Percentiles rank a stretch among this genome's conserved stretches.
Conservation (phyloP, 352 stramenopile species). For the Saprolegnia diclina region DNA sequence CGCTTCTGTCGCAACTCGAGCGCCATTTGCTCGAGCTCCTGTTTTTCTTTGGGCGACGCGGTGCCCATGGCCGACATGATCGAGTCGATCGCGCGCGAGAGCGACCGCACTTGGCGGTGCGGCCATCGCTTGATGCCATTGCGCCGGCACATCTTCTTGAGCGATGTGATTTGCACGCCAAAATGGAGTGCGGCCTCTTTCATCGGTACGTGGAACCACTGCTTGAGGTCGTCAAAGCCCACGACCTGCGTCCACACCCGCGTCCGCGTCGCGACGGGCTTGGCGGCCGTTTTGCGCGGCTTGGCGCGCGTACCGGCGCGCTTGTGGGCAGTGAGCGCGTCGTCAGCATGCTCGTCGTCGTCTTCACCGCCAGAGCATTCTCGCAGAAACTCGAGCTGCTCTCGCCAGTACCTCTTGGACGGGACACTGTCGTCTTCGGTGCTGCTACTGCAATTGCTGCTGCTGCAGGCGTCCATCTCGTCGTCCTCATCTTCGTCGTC, state of each 20-base stretch:
- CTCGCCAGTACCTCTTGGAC: background rate
- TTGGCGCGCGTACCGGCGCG: background rate
- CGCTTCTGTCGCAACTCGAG: background rate
- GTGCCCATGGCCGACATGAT: slow-evolving; percentile 1
- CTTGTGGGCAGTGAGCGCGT: background rate
- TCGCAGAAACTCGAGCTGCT: background rate
- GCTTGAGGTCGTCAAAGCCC: background rate
- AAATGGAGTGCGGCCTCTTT: slow-evolving; percentile 61
- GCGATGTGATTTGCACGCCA: slow-evolving; percentile 66
- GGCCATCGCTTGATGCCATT: slow-evolving; percentile 62
- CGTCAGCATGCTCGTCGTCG: background rate
- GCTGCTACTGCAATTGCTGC: background rate
- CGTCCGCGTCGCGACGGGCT: background rate
- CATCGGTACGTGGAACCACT: slow-evolving; percentile 34
- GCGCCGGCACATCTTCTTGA: slow-evolving; percentile 69
- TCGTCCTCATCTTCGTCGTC: background rate
- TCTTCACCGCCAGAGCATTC: background rate
- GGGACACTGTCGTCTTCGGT: background rate
- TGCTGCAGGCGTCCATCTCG: background rate
- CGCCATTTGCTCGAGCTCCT: background rate
- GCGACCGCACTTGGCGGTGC: slow-evolving; percentile 59
- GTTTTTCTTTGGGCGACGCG: background rate
- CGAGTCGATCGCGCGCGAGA: slow-evolving; percentile 52
- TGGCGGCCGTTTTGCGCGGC: background rate
- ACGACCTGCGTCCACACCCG: background rate